These are phyloP conservation scores for Arthrobotrys musiformis DNA, from an alignment of 2,329 filamentous ascomycete species.

Conservation along the genomic window DNA sequence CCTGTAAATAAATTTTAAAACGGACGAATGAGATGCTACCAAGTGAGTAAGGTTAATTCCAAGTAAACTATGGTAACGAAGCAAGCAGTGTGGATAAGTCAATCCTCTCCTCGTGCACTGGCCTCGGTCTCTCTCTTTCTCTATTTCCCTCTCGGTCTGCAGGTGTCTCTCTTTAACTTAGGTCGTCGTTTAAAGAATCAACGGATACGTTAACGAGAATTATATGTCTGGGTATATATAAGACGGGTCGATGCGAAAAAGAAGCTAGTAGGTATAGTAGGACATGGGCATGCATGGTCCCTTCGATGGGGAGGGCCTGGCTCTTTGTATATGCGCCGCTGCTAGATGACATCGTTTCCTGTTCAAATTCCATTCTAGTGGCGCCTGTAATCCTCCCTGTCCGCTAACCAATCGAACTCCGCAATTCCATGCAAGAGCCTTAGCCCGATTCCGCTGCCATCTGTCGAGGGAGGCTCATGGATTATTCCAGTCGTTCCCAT, in stretches of 20 bases:
- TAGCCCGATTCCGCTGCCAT: neutral
- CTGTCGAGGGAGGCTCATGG: slow-evolving; percentile 31
- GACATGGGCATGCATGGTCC: neutral
- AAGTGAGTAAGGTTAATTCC: neutral
- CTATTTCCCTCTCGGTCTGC: too few relatives aligned
- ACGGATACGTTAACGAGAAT: neutral
- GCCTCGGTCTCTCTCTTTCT: too few relatives aligned
- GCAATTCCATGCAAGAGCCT: slow-evolving; percentile 5
- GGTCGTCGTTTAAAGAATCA: slow-evolving; percentile 4
- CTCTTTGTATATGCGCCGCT: slow-evolving; percentile 15
- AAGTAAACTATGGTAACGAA: neutral
- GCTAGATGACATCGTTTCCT: slow-evolving; percentile 19
- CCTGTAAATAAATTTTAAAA: too few relatives aligned
- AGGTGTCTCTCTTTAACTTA: too few relatives aligned
- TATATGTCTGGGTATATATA: neutral
- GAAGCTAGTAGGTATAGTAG: neutral
- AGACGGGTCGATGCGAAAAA: neutral
- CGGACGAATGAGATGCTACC: neutral
- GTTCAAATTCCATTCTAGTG: slow-evolving; percentile 13
- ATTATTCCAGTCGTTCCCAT: slow-evolving; percentile 15
- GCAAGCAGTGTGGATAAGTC: neutral
- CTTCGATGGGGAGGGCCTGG: neutral
- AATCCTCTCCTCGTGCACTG: neutral
- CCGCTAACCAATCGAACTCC: slow-evolving; percentile 11
- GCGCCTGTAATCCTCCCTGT: slow-evolving; percentile 2